phyloP scores from a whole-genome alignment of 257 asterid species.

The Linaria vulgaris region DNA sequence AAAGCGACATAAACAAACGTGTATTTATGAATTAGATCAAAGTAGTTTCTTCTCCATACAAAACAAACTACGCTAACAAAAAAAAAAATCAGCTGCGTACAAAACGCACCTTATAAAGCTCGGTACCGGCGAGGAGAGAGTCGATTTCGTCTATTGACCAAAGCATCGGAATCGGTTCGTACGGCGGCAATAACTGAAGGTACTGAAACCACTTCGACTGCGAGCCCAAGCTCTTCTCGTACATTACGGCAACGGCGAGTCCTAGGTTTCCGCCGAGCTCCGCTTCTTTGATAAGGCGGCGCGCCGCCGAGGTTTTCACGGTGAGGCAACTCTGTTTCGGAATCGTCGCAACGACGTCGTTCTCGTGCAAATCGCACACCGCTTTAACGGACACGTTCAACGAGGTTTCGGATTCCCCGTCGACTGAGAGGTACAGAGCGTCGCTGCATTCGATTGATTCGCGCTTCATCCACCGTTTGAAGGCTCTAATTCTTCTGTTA shows the following conservation, averaged over 20 bases:
- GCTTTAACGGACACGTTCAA: slow-evolving; percentile 55
- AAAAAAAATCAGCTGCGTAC: too few relatives aligned
- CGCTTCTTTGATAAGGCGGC: slow-evolving; percentile 62
- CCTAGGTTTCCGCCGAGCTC: slow-evolving; percentile 73
- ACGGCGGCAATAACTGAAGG: slow-evolving; percentile 57
- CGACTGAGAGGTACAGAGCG: slow-evolving; percentile 45
- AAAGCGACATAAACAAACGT: too few relatives aligned
- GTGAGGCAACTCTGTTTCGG: slow-evolving; percentile 92
- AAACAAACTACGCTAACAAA: too few relatives aligned
- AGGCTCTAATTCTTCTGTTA: slow-evolving; percentile 52
- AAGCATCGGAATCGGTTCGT: slow-evolving; percentile 82
- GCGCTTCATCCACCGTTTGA: slow-evolving; percentile 85
- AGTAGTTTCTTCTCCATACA: too few relatives aligned
- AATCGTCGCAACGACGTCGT: slow-evolving; percentile 76
- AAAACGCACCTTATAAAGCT: slow-evolving; percentile 65
- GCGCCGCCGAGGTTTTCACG: slow-evolving; percentile 64
- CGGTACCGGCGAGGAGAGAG: slow-evolving; percentile 76
- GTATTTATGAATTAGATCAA: too few relatives aligned
- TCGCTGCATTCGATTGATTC: slow-evolving; percentile 74
- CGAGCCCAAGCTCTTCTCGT: slow-evolving; percentile 77
- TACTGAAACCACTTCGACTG: slow-evolving; percentile 80
- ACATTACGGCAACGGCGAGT: slow-evolving; percentile 74
- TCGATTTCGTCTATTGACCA: slow-evolving; percentile 72
- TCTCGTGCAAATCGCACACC: slow-evolving; percentile 58
- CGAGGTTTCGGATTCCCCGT: slow-evolving; percentile 21